Conservation (phyloP, 768 basidiomycete genomes). For the Serpula lacrymans region DNA sequence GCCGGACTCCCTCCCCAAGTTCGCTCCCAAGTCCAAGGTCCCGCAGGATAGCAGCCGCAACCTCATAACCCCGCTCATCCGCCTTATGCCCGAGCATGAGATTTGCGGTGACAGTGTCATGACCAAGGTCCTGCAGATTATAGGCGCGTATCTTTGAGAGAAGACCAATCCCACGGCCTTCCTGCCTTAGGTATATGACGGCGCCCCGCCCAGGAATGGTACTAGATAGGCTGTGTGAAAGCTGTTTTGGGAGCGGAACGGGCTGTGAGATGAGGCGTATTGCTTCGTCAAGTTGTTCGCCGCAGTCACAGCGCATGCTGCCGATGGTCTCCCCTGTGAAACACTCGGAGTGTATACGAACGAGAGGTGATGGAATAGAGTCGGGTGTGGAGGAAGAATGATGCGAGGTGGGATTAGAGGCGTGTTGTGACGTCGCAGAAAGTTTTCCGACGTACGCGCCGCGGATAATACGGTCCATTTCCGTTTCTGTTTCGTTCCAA, state of each 20-base stretch:
- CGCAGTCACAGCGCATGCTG: slow-evolving; percentile 98
- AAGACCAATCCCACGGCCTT: slow-evolving; percentile 95
- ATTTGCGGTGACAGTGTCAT: slow-evolving; percentile 99
- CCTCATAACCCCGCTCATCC: slow-evolving; percentile 89
- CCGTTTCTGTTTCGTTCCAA: slow-evolving; percentile 85
- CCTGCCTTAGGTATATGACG: slow-evolving; percentile 93
- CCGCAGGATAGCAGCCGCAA: slow-evolving; percentile 85
- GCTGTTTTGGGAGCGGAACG: slow-evolving; percentile 36
- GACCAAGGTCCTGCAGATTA: slow-evolving; percentile 95
- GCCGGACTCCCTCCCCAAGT: slow-evolving; percentile 55
- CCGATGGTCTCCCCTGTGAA: slow-evolving; percentile 98
- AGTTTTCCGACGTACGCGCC: slow-evolving; percentile 92
- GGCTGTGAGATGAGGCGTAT: slow-evolving; percentile 82
- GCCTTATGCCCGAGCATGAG: slow-evolving; percentile 92
- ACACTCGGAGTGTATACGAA: slow-evolving; percentile 97
- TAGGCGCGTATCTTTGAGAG: slow-evolving; percentile 96
- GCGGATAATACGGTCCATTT: slow-evolving; percentile 88
- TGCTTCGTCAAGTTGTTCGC: slow-evolving; percentile 98
- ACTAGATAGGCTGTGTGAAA: slow-evolving; percentile 28
- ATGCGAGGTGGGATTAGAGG: slow-evolving; percentile 34
- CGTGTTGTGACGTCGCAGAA: slow-evolving; percentile 46
- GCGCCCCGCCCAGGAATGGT: slow-evolving; percentile 83
- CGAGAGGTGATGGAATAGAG: slow-evolving; percentile 67
- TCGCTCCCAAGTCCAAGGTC: slow-evolving; percentile 77
- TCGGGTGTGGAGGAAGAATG: slow-evolving; percentile 14